Base-by-base conservation (phyloP, 352 stramenopile genomes). In the Phytophthora fragariae region DNA sequence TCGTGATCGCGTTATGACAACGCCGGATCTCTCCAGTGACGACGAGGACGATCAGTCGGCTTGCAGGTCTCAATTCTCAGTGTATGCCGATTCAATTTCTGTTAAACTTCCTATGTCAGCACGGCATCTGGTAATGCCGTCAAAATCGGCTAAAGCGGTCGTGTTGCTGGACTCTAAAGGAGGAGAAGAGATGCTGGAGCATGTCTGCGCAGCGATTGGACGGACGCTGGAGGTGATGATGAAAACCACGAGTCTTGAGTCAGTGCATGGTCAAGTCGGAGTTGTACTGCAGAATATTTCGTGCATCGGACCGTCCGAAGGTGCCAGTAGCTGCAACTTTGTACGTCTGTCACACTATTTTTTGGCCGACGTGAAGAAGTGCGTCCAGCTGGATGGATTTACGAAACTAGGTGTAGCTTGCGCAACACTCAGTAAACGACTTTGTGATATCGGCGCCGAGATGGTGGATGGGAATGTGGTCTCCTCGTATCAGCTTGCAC, bases 1-100 rank as follows among this genome's bases (percentile, higher is more conserved):
- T 65, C 72, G 76, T 27, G 57, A 80, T 14, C 73, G 60, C 15
- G 44, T 82, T 50, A 1, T 76, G 19, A 17, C 59, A 27, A 41
- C 57, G 6, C 31, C 31, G 19, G 24, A 62, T 46, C 10, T 33
- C 5, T 49, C 37, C 5, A 37, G 47, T 49, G 19, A 35, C 27
- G 54, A 75, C 15, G 19, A 59, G 15, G 62, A 14, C 4, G 58
- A 57, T 12, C 27, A 69, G 6, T 46, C 60, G 12, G 57, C 6
- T 19, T 65, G 52, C 14, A 66, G 35, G 2, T 53, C 80, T 15
- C 66, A 78, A 11, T 88, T 90, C 53, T 86, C 83, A 1, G 65
- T 86, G 8, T 90, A 88, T 50, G 54, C 74, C n/a, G 81, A 87
- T 58, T 77, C 81, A 10, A 81, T 90, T 47, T 68, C 65, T 14